phyloP scores from a whole-genome alignment of 306 rosid species.

The Glycine tomentella region DNA sequence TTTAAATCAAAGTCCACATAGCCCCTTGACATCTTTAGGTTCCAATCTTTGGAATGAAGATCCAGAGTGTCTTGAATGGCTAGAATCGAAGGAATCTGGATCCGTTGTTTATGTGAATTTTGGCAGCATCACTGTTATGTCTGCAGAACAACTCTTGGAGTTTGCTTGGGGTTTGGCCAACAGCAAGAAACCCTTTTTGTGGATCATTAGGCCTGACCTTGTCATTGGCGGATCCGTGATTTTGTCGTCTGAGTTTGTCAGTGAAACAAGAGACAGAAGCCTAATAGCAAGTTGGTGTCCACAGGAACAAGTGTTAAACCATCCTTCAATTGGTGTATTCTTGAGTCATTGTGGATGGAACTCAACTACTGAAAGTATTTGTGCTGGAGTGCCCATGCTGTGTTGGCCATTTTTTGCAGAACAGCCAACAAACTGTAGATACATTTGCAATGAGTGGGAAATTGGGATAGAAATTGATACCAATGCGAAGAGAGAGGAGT shows the following conservation, averaged over 20 bases:
- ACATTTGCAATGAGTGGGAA: conserved; percentile 40
- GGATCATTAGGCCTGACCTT: conserved; percentile 54
- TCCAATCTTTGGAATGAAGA: conserved; percentile 55
- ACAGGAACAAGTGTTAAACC: conserved; percentile 48
- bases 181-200: conserved; percentile 45
- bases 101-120: conserved; percentile 47
- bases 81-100: conserved; percentile 28
- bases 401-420: conserved; percentile 51
- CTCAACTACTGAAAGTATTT: conserved; percentile 44
- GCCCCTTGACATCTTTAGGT: conserved; percentile 3
- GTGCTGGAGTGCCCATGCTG: conserved; percentile 48
- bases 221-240: conserved; percentile 40
- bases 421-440: conserved; percentile 39
- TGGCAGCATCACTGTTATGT: conserved; percentile 47
- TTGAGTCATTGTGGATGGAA: conserved; percentile 56
- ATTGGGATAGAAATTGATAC: conserved; percentile 47
- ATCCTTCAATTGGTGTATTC: conserved; percentile 43
- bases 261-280: conserved; percentile 38
- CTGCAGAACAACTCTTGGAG: conserved; percentile 33
- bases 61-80: conserved; percentile 45
- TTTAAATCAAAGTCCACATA: background rate
- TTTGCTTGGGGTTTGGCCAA: conserved; percentile 51
- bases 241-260: conserved; percentile 39
- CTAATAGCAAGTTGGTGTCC: conserved; percentile 47
- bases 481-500: conserved; percentile 46